phyloP scores from a whole-genome alignment of 805 yeast species.

The Kuraishia ogatae region DNA sequence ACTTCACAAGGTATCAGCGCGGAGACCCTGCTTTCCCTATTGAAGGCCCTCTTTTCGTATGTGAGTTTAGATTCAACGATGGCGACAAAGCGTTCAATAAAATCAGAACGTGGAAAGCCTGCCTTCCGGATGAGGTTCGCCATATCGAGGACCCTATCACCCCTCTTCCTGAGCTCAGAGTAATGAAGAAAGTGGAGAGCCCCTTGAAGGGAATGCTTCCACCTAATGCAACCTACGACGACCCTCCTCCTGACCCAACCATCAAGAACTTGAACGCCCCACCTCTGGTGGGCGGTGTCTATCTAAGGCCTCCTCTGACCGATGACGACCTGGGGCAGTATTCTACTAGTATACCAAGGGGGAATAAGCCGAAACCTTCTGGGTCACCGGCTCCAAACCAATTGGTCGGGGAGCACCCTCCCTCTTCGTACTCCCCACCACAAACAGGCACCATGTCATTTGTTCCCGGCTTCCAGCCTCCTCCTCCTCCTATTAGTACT shows the following conservation, averaged over 20 bases:
- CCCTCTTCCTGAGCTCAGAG: slow-evolving; percentile 56
- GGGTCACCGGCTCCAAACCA: slow-evolving; percentile 2
- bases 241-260: slow-evolving; percentile 76
- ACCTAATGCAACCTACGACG: slow-evolving; percentile 59
- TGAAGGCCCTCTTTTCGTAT: slow-evolving; percentile 82
- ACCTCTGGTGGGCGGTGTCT: slow-evolving; percentile 90
- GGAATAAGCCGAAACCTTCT: background rate
- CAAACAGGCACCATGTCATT: background rate
- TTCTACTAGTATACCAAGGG: slow-evolving; percentile 14
- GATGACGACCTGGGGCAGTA: slow-evolving; percentile 82
- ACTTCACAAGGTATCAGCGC: slow-evolving; percentile 87
- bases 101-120: slow-evolving; percentile 97
- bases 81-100: slow-evolving; percentile 84
- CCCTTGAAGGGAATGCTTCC: slow-evolving; percentile 78
- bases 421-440: background rate
- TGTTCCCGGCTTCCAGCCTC: background rate
- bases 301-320: slow-evolving; percentile 62
- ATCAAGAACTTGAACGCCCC: slow-evolving; percentile 84
- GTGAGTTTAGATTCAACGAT: slow-evolving; percentile 93
- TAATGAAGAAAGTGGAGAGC: slow-evolving; percentile 68
- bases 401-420: background rate
- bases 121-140: slow-evolving; percentile 94
- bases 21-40: slow-evolving; percentile 82
- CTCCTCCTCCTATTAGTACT: background rate
- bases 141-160: slow-evolving; percentile 74